A percentile compares a stretch with the other conserved stretches of the same genome.
phyloP scores from a whole-genome alignment of 352 stramenopile species.

The Aphanomyces astaci region DNA sequence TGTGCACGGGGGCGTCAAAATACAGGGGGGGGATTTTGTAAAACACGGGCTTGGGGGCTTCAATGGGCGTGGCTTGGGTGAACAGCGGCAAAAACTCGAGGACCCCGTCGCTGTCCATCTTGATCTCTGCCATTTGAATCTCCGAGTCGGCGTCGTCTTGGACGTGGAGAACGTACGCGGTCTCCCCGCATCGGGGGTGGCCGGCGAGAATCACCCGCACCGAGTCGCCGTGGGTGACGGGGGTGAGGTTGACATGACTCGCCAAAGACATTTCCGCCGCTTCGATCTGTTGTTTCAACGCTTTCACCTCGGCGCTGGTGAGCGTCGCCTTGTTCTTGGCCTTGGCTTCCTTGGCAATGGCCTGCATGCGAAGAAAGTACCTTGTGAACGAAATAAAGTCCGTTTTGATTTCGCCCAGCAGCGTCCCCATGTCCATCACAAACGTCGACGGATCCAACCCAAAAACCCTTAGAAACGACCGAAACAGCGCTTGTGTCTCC shows the following conservation, averaged over 20 bases:
- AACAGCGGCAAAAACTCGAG: constrained; percentile 73
- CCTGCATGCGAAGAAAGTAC: constrained; percentile 38
- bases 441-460: constrained; percentile 69
- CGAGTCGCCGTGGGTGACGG: constrained; percentile 41
- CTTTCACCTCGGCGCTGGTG: constrained; percentile 43
- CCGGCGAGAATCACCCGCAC: constrained; percentile 68
- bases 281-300: constrained; percentile 54
- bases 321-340: constrained; percentile 2
- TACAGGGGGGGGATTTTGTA: constrained; percentile 50
- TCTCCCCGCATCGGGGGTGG: constrained; percentile 68
- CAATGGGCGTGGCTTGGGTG: constrained; percentile 47
- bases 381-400: constrained; percentile 55
- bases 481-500: constrained; percentile 49
- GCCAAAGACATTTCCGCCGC: constrained; percentile 35
- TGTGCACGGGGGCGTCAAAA: constrained; percentile 26
- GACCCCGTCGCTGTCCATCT: constrained; percentile 68
- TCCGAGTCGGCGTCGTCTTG: constrained; percentile 29
- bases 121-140: constrained; percentile 52
- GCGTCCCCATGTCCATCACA: constrained; percentile 47
- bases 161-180: constrained; percentile 56
- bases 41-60: constrained; percentile 47
- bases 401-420: constrained; percentile 58
- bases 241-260: constrained; percentile 25
- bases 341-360: constrained; percentile 17
- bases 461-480: constrained; percentile 64